A percentile compares a stretch with the other conserved stretches of the same genome.
These are phyloP conservation scores for Pulveroboletus sp. DNA, from an alignment of 768 basidiomycete species.

Conservation along the genomic window DNA sequence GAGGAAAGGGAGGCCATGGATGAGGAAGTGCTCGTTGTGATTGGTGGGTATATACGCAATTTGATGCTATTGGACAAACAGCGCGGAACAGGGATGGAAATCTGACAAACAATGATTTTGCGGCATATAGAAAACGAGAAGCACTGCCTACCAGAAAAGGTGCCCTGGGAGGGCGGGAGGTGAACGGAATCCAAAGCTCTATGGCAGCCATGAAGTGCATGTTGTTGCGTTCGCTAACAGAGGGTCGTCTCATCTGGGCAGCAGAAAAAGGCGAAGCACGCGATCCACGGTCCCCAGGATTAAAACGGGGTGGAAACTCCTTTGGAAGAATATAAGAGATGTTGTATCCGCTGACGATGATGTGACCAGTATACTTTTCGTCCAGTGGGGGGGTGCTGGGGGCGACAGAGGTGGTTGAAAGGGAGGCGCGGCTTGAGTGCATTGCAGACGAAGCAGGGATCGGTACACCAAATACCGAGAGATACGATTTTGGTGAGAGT, in stretches of 20 bases:
- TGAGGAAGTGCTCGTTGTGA: slow-evolving; percentile 40
- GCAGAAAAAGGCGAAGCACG: slow-evolving; percentile 24
- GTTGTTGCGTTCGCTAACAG: slow-evolving; percentile 50
- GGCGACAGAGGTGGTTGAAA: slow-evolving; percentile 30
- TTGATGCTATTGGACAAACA: slow-evolving; percentile 74
- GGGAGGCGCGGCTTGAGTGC: slow-evolving; percentile 33
- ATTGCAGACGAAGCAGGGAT: slow-evolving; percentile 31
- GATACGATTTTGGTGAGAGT: slow-evolving; percentile 56
- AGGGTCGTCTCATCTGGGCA: slow-evolving; percentile 43
- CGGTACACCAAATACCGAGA: slow-evolving; percentile 47
- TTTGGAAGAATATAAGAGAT: slow-evolving; percentile 75
- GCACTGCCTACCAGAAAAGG: slow-evolving; percentile 60
- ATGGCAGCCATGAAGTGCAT: slow-evolving; percentile 80
- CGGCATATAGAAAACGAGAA: background rate
- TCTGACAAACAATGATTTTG: slow-evolving; percentile 35
- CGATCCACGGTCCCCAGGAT: slow-evolving; percentile 17
- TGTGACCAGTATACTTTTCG: slow-evolving; percentile 64
- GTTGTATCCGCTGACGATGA: slow-evolving; percentile 72
- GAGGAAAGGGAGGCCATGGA: slow-evolving; percentile 76
- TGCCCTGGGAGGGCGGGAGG: slow-evolving; percentile 60
- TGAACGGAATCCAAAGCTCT: slow-evolving; percentile 69
- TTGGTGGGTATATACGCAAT: slow-evolving; percentile 68
- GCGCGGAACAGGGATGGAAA: slow-evolving; percentile 72
- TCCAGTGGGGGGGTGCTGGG: slow-evolving; percentile 47
- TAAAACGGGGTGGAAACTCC: slow-evolving; percentile 43